Evolutionary conservation across 441 rosid genomes (phyloP).

Genomic region (Pelargonium cotyledonis): DNA sequence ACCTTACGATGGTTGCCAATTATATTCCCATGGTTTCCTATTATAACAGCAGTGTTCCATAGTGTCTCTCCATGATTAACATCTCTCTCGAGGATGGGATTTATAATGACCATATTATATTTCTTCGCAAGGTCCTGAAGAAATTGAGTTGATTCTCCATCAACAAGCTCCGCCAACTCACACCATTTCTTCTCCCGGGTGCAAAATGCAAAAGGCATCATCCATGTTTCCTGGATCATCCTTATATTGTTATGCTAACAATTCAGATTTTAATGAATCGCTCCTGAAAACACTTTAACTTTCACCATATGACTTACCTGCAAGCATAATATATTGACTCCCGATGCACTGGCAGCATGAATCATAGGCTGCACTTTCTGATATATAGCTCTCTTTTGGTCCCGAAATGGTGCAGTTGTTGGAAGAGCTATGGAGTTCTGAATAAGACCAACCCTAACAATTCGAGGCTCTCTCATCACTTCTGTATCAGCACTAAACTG

Average conservation of each 20-base stretch:
- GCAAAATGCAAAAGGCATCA: slow-evolving; percentile 93
- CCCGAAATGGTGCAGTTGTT: slow-evolving; percentile 57
- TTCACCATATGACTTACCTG: slow-evolving; percentile 40
- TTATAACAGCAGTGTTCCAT: slow-evolving; percentile 85
- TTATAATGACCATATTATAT: slow-evolving; percentile 83
- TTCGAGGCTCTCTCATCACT: slow-evolving; percentile 53
- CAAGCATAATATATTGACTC: slow-evolving; percentile 84
- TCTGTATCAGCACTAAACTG: slow-evolving; percentile 84
- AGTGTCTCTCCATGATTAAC: slow-evolving; percentile 80
- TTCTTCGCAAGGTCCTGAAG: slow-evolving; percentile 68
- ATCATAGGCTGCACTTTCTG: slow-evolving; percentile 66
- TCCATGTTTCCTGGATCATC: slow-evolving; percentile 79
- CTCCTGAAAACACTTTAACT: background rate
- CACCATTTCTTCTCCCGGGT: slow-evolving; percentile 95
- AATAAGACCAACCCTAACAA: slow-evolving; percentile 83
- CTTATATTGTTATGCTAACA: background rate
- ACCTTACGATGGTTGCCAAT: slow-evolving; percentile 97
- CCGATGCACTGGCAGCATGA: slow-evolving; percentile 79
- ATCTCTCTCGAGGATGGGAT: slow-evolving; percentile 91
- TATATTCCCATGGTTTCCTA: slow-evolving; percentile 85
- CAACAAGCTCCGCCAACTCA: slow-evolving; percentile 84
- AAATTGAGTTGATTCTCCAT: slow-evolving; percentile 77
- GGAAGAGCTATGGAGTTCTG: slow-evolving; percentile 85
- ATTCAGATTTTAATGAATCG: slow-evolving; percentile 3
- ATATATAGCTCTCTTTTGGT: slow-evolving; percentile 60